Evolutionary conservation across 2,329 filamentous ascomycete species (phyloP).

Genomic region (Curvularia eragrostidis): DNA sequence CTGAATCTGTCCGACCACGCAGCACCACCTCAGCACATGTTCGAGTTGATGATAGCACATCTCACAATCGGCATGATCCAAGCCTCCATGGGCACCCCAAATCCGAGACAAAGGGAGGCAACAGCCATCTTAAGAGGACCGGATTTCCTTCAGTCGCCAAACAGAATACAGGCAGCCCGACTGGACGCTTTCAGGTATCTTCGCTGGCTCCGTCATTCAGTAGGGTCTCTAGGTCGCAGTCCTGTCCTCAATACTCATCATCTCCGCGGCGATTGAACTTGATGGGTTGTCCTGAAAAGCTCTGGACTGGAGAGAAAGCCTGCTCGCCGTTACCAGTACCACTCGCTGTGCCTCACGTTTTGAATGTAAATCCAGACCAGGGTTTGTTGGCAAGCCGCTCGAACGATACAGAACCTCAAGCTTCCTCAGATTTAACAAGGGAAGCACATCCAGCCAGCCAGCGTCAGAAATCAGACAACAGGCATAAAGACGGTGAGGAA

Average conservation of each 20-base stretch:
- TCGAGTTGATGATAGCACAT: background rate
- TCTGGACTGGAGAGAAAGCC: constrained; percentile 11
- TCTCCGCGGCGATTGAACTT: constrained; percentile 28
- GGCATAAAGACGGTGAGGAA: constrained; percentile 1
- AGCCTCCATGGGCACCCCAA: constrained; percentile 1
- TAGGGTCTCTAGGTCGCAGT: constrained; percentile 32
- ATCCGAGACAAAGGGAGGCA: constrained; percentile 7
- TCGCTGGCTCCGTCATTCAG: constrained; percentile 26
- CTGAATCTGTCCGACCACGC: constrained; percentile 46
- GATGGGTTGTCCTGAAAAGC: constrained; percentile 17
- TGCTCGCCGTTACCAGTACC: constrained; percentile 30
- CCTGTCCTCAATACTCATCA: constrained; percentile 29
- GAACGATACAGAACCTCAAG: background rate
- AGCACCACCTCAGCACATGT: constrained; percentile 21
- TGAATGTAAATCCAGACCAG: constrained; percentile 1
- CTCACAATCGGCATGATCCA: constrained; percentile 16
- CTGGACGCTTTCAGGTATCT: constrained; percentile 26
- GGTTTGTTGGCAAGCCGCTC: background rate
- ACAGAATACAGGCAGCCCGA: constrained; percentile 13
- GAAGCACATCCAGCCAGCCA: background rate
- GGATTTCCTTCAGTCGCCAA: constrained; percentile 15
- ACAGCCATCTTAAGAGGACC: constrained; percentile 13
- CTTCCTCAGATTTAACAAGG: background rate
- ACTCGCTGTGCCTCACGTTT: constrained; percentile 13
- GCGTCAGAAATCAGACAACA: background rate